phyloP scores from a whole-genome alignment of 371 early-diverging fungal species.

The Mortierella sp. region DNA sequence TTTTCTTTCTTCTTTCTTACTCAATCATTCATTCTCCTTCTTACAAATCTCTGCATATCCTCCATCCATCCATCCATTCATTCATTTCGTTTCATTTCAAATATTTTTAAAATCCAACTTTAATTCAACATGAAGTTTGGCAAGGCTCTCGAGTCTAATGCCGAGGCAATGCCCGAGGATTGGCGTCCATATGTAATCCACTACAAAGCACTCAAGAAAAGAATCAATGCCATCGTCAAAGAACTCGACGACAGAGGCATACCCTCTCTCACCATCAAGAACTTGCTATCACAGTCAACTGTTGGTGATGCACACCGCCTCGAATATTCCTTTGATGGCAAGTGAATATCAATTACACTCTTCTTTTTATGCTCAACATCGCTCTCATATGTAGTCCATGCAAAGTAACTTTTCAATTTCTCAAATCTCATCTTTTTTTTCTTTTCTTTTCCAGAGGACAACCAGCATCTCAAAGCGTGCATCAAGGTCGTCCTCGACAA shows the following conservation, averaged over 20 bases:
- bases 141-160: conserved; percentile 74
- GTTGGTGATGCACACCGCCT: conserved; percentile 56
- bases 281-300: conserved; percentile 57
- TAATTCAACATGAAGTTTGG: conserved; percentile 77
- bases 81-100: background rate
- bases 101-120: background rate
- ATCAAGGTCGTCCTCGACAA: conserved; percentile 49
- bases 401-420: background rate
- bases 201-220: conserved; percentile 76
- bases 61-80: background rate
- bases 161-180: conserved; percentile 74
- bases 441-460: conserved; percentile 28
- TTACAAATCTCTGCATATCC: background rate
- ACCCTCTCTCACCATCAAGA: conserved; percentile 64
- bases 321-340: conserved; percentile 70
- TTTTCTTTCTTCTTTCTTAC: no score
- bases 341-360: background rate
- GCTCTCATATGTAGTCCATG: no score
- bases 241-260: conserved; percentile 75
- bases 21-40: background rate
- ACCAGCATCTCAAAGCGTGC: conserved; percentile 39
- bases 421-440: background rate
- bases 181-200: conserved; percentile 79
- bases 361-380: background rate
- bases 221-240: conserved; percentile 72